Evolutionary conservation across 2,329 filamentous ascomycete species (phyloP).

Genomic region (Alternaria incomplexa): DNA sequence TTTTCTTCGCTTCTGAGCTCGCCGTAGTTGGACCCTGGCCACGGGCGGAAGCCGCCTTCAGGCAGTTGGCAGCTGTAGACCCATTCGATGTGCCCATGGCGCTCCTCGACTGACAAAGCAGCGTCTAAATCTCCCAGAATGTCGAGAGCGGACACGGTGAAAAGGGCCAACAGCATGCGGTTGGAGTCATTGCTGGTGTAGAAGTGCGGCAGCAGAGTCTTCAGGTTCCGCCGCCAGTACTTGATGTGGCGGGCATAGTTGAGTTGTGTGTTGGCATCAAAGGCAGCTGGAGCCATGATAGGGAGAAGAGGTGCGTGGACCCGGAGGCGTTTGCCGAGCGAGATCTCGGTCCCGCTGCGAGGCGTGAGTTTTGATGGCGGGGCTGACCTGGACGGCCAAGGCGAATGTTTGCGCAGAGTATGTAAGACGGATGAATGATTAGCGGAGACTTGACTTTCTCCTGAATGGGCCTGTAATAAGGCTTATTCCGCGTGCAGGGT

Average conservation of each 20-base stretch:
- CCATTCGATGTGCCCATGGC: conserved; percentile 70
- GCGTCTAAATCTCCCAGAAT: conserved; percentile 70
- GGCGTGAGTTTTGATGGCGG: conserved; percentile 10
- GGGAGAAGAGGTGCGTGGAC: conserved; percentile 3
- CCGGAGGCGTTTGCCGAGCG: conserved; percentile 12
- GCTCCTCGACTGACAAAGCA: conserved; percentile 61
- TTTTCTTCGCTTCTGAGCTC: conserved; percentile 58
- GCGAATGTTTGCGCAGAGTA: background rate
- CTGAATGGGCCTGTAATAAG: background rate
- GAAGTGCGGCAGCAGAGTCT: conserved; percentile 76
- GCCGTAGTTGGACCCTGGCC: conserved; percentile 70
- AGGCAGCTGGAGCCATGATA: conserved; percentile 25
- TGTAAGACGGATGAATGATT: background rate
- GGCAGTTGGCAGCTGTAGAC: conserved; percentile 86
- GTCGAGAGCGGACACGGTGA: conserved; percentile 85
- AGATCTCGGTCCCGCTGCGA: conserved; percentile 6
- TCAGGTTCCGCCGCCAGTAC: conserved; percentile 91
- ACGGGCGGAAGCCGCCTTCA: conserved; percentile 85
- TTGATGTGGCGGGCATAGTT: conserved; percentile 68
- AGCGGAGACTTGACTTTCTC: background rate
- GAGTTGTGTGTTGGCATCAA: conserved; percentile 29
- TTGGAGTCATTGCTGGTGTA: conserved; percentile 92
- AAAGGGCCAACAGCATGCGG: conserved; percentile 87
- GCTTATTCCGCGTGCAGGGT: background rate
- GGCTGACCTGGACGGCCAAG: conserved; percentile 9